These are phyloP conservation scores for Venturiaceae sp. DNA, from an alignment of 2,329 filamentous ascomycete species.

Conservation along the genomic window DNA sequence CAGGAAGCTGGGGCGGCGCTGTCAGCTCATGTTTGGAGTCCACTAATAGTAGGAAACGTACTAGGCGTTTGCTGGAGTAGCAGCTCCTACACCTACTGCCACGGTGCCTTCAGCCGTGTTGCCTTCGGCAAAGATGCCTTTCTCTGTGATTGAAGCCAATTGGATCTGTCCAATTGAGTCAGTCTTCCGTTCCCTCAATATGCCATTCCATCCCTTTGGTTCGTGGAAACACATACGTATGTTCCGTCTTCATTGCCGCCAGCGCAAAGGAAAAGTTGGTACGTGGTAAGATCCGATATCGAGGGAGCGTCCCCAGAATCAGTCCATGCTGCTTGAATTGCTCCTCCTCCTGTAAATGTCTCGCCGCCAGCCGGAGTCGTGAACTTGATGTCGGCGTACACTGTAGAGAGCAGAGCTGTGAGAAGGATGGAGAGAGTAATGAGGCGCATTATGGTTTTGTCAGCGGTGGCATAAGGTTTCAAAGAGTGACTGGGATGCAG, in stretches of 20 bases:
- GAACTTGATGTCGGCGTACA: conserved; percentile 45
- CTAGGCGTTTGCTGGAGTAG: conserved; percentile 44
- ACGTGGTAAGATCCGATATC: conserved; percentile 41
- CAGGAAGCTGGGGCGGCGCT: conserved; percentile 37
- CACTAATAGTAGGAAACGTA: conserved; percentile 22
- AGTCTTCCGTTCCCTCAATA: conserved; percentile 7
- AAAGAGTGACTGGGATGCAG: not conserved
- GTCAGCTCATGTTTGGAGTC: not conserved
- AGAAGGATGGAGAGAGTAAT: conserved; percentile 1
- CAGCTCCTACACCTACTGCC: conserved; percentile 29
- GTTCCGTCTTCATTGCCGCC: conserved; percentile 44
- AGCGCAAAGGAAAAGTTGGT: conserved; percentile 49
- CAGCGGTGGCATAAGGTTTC: not conserved
- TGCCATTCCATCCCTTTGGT: conserved; percentile 5
- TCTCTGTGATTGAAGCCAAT: conserved; percentile 28
- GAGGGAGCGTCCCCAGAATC: conserved; percentile 42
- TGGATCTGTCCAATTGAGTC: conserved; percentile 24
- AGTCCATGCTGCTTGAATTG: conserved; percentile 46
- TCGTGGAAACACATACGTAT: conserved; percentile 7
- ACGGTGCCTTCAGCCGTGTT: conserved; percentile 36
- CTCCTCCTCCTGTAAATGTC: conserved; percentile 37
- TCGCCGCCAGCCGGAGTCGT: conserved; percentile 42
- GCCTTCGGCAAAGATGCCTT: conserved; percentile 26
- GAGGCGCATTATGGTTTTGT: not conserved
- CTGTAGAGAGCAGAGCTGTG: conserved; percentile 11